phyloP scores from a whole-genome alignment of 2,329 filamentous ascomycete species.

The Aspergillus jensenii region DNA sequence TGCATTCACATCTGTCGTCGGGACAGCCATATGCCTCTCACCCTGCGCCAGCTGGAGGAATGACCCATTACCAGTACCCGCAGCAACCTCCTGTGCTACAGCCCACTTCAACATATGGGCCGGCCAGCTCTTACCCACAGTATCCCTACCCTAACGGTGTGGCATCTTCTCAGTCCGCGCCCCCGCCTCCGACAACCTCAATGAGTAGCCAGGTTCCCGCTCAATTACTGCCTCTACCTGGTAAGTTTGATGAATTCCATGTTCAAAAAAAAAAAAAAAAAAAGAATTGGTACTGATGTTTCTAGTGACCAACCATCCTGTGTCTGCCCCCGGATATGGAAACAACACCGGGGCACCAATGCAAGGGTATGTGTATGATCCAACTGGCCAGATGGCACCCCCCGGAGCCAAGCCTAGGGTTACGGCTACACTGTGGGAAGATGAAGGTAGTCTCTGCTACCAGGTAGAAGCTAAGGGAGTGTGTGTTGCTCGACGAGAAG shows the following conservation, averaged over 20 bases:
- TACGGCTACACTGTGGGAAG: slow-evolving; percentile 96
- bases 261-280: neutral
- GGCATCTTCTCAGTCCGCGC: slow-evolving; percentile 71
- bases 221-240: slow-evolving; percentile 68
- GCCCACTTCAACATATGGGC: slow-evolving; percentile 69
- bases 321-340: slow-evolving; percentile 39
- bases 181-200: slow-evolving; percentile 67
- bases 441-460: slow-evolving; percentile 95
- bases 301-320: slow-evolving; percentile 38
- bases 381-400: slow-evolving; percentile 87
- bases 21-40: slow-evolving; percentile 73
- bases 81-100: slow-evolving; percentile 72
- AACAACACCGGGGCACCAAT: slow-evolving; percentile 40
- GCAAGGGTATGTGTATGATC: slow-evolving; percentile 65
- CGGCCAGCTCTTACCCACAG: slow-evolving; percentile 60
- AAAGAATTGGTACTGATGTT: slow-evolving; percentile 6
- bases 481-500: slow-evolving; percentile 90
- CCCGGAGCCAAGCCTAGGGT: slow-evolving; percentile 95
- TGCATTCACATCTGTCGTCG: slow-evolving; percentile 75
- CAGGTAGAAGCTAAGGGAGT: slow-evolving; percentile 96
- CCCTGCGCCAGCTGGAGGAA: slow-evolving; percentile 69
- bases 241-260: slow-evolving; percentile 27
- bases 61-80: slow-evolving; percentile 74
- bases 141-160: slow-evolving; percentile 78
- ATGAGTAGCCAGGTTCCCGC: slow-evolving; percentile 68